Percentiles rank a stretch among this genome's conserved stretches.
These are phyloP conservation scores for Pyrenopolyporus hunteri DNA, from an alignment of 495 filamentous ascomycete genomes.

Conservation along the genomic window DNA sequence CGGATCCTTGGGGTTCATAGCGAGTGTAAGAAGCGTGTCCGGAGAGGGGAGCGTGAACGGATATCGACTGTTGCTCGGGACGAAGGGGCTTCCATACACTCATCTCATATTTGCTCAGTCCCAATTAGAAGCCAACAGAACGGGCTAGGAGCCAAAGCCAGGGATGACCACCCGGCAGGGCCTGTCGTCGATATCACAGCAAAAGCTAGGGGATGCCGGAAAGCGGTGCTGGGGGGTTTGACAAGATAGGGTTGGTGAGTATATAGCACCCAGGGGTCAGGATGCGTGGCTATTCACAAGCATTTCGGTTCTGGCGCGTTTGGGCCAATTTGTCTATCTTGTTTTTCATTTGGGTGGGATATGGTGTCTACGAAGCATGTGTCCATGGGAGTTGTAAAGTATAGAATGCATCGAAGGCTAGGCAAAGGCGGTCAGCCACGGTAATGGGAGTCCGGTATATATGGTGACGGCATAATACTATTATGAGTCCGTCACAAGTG, in stretches of 20 bases:
- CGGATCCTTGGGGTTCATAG: not conserved
- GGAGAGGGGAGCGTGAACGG: not conserved
- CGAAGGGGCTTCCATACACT: not conserved
- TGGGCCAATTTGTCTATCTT: constrained; percentile 1
- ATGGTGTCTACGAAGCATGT: constrained; percentile 22
- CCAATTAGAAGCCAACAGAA: not conserved
- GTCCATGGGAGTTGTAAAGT: constrained; percentile 18
- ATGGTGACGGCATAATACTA: constrained; percentile 18
- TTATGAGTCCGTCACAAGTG: constrained; percentile 12
- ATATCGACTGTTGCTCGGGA: not conserved
- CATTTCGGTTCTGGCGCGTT: not conserved
- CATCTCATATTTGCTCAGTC: not conserved
- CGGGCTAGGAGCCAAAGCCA: not conserved
- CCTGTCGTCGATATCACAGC: not conserved
- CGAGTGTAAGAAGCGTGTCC: not conserved
- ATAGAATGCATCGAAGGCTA: constrained; percentile 32
- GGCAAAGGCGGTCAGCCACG: constrained; percentile 1
- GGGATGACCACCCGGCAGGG: not conserved
- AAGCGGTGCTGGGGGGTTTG: not conserved
- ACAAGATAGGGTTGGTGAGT: constrained; percentile 1
- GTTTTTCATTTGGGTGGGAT: constrained; percentile 11
- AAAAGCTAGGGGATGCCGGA: not conserved
- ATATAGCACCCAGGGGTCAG: not conserved
- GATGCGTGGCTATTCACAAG: constrained; percentile 4
- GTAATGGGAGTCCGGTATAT: constrained; percentile 22